Base-by-base conservation (phyloP, 2,329 filamentous ascomycete species). In the Byssochlamys sp. region DNA sequence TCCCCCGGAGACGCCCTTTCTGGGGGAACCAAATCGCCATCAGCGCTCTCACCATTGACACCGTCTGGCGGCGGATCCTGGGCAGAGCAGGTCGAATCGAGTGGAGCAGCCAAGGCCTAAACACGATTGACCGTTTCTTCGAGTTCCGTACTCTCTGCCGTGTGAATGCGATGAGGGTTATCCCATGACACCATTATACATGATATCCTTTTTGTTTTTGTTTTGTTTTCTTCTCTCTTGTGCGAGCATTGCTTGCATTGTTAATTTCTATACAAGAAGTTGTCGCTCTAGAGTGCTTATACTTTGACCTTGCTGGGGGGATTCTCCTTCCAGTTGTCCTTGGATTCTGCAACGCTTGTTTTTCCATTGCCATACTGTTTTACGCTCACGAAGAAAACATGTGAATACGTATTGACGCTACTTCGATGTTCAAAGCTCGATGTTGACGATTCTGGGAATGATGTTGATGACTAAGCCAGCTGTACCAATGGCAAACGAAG, bases 61-160 rank as follows among this genome's bases (percentile, higher is more conserved):
- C 60, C 58, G 11, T 52, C 59, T 39, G 55, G 56, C 52, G 62
- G 57, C 52, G 62, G 59, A 11, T 56, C 59, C 24, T 63, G 62
- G 62, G 62, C 62, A 50, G 62, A 63, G 50, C 62, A 63, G 53
- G 55, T 63, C 19, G 62, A 63, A 31, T 59, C 53, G 9, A 59
- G 45, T 10, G 29, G 35, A 12, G 55, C 39, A 9, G 39, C 25
- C 11, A 27, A 31, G n/a, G 56, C 50, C 19, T 53, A 59, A 31
- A 25, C 50, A 52, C 25, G 27, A 53, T 27, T 50, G 53, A 26
- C 26, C 49, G 9, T 26, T 35, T 7, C 53, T 45, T 19, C n/a
- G 9, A 19, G 39, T 19, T 10, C 29, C 11, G 29, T 10, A 10
- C 29, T 2, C 29, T 9, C 7, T 31, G 29, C 7, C 29, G 19